These are phyloP conservation scores for Amanita muscaria DNA, from an alignment of 768 basidiomycete species.

Conservation along the genomic window DNA sequence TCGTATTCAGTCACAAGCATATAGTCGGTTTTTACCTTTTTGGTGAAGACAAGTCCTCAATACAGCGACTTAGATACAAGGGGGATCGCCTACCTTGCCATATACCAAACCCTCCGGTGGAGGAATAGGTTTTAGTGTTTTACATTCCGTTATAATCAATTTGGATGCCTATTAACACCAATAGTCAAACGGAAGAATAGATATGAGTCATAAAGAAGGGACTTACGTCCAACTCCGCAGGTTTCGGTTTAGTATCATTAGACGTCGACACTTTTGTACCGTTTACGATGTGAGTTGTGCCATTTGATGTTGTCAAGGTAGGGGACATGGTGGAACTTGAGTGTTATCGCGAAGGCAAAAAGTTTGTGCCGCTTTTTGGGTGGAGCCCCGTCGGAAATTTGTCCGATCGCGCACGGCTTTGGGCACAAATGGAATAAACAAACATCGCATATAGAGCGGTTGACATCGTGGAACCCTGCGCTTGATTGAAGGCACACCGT, in stretches of 20 bases:
- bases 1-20: conserved; percentile 66
- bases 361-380: too few species aligned
- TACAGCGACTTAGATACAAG: neutral
- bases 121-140: conserved; percentile 43
- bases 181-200: neutral
- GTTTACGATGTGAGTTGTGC: neutral
- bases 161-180: conserved; percentile 38
- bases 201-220: neutral
- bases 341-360: too few species aligned
- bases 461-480: too few species aligned
- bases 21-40: conserved; percentile 62
- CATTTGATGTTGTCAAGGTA: neutral
- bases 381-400: too few species aligned
- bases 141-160: conserved; percentile 37
- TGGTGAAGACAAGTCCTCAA: conserved; percentile 1
- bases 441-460: too few species aligned
- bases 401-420: too few species aligned
- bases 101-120: conserved; percentile 40
- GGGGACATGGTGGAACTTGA: too few species aligned
- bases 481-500: too few species aligned
- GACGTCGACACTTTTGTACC: too few species aligned
- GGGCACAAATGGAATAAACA: too few species aligned
- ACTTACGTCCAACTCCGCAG: conserved; percentile 15
- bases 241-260: conserved; percentile 2
- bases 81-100: conserved; percentile 38